These are phyloP conservation scores for Amphichorda felina DNA, from an alignment of 2,329 filamentous ascomycete species.

Conservation along the genomic window DNA sequence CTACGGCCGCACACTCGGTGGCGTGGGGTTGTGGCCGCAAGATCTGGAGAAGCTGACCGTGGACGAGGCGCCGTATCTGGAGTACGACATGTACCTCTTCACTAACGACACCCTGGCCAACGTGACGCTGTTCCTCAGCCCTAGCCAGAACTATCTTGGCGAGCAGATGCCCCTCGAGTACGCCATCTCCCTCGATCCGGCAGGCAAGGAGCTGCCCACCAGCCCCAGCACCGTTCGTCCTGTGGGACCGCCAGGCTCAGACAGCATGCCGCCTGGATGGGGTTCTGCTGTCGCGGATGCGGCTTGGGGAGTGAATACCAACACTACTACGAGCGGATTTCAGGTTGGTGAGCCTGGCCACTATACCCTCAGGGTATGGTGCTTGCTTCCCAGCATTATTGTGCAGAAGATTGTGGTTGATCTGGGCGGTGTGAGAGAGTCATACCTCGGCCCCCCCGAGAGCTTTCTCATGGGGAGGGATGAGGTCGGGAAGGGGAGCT, in stretches of 20 bases:
- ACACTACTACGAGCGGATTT: constrained; percentile 33
- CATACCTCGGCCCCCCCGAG: constrained; percentile 45
- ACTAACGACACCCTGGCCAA: constrained; percentile 31
- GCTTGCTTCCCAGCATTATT: constrained; percentile 37
- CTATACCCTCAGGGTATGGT: constrained; percentile 38
- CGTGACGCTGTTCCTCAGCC: constrained; percentile 37
- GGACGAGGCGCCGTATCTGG: constrained; percentile 38
- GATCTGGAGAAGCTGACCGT: constrained; percentile 35
- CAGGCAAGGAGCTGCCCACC: constrained; percentile 13
- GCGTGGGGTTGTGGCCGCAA: constrained; percentile 43
- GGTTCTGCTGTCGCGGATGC: constrained; percentile 28
- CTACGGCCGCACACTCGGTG: constrained; percentile 46
- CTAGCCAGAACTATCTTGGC: constrained; percentile 39
- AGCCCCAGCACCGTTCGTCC: constrained; percentile 24
- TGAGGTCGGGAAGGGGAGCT: no score
- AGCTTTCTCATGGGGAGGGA: constrained; percentile 13
- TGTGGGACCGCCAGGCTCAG: constrained; percentile 24
- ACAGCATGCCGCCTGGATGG: constrained; percentile 28
- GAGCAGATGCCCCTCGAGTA: constrained; percentile 37
- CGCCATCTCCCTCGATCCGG: constrained; percentile 31
- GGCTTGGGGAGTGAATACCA: constrained; percentile 30
- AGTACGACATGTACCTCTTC: constrained; percentile 52
- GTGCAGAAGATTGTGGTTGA: constrained; percentile 46
- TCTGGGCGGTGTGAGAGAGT: constrained; percentile 39
- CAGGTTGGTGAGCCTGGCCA: constrained; percentile 23